phyloP scores from a whole-genome alignment of 495 filamentous ascomycete genomes.

The Astrothelium subdiscretum region DNA sequence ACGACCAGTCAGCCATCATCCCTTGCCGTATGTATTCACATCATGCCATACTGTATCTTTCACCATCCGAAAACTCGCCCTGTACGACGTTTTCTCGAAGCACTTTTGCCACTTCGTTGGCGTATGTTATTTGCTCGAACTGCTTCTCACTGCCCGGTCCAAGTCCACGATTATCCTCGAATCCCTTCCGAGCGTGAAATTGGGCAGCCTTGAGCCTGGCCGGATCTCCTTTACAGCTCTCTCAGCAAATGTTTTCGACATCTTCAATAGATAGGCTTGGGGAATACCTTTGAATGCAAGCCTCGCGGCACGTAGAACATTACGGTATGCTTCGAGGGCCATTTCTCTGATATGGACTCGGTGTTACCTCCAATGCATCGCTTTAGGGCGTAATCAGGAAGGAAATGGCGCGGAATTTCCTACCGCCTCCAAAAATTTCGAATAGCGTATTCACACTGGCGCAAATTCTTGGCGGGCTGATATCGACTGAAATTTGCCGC shows the following conservation, averaged over 20 bases:
- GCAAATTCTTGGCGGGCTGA: too few species aligned
- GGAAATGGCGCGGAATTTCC: background rate
- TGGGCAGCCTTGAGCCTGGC: conserved; percentile 57
- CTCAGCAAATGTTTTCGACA: background rate
- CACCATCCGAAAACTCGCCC: conserved; percentile 42
- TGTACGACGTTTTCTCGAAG: conserved; percentile 81
- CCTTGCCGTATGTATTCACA: background rate
- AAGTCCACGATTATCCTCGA: conserved; percentile 52
- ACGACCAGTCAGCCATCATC: background rate
- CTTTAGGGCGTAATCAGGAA: too few species aligned
- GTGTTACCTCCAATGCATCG: too few species aligned
- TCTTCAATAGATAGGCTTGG: too few species aligned
- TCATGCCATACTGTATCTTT: conserved; percentile 51
- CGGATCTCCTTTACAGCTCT: conserved; percentile 45
- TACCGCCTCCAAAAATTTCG: background rate
- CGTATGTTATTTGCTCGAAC: conserved; percentile 51
- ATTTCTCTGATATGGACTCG: conserved; percentile 36
- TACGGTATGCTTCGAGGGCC: conserved; percentile 69
- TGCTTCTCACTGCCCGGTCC: conserved; percentile 40
- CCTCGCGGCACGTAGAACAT: conserved; percentile 68
- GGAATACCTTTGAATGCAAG: conserved; percentile 76
- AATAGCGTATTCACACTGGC: too few species aligned
- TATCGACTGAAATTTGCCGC: too few species aligned
- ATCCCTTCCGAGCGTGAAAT: conserved; percentile 54
- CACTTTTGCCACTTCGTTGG: conserved; percentile 71